Evolutionary conservation across 2,329 filamentous ascomycete genomes (phyloP).

Genomic region (Fusarium duplospermum): DNA sequence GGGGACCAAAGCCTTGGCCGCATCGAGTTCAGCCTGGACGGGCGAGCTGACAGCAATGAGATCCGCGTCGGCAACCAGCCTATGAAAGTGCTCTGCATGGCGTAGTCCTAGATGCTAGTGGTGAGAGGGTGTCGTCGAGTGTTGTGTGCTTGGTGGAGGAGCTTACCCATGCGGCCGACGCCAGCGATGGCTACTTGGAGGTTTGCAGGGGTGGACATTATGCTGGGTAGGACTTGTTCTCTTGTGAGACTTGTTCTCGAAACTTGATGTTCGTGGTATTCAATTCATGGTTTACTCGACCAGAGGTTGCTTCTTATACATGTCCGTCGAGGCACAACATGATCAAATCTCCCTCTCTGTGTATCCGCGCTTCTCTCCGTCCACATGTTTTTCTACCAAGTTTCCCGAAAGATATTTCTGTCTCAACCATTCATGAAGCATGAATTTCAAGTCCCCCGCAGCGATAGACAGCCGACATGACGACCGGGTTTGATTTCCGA

Average conservation of each 20-base stretch:
- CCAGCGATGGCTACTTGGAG: not conserved
- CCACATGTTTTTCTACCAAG: not conserved
- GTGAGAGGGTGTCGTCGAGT: not conserved
- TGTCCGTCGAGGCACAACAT: not conserved
- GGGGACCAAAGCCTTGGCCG: not conserved
- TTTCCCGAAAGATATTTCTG: not conserved
- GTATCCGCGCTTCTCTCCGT: conserved; percentile 1
- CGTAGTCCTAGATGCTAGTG: not conserved
- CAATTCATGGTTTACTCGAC: not conserved
- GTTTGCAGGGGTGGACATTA: not conserved
- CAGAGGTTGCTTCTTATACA: not conserved
- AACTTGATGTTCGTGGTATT: not conserved
- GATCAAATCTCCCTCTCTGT: not conserved
- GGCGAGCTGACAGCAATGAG: not conserved
- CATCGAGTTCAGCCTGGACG: not conserved
- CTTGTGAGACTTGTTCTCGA: not conserved
- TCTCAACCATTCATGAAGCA: not conserved
- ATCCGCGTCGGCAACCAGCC: not conserved
- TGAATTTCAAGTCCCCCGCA: not conserved
- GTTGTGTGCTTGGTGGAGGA: not conserved
- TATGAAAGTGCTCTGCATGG: conserved; percentile 4
- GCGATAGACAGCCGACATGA: not conserved
- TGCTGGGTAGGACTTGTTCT: not conserved
- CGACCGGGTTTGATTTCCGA: not conserved
- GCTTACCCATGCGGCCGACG: conserved; percentile 4